phyloP scores from a whole-genome alignment of 805 yeast species.

The Trichomonascus vanleenenianus region DNA sequence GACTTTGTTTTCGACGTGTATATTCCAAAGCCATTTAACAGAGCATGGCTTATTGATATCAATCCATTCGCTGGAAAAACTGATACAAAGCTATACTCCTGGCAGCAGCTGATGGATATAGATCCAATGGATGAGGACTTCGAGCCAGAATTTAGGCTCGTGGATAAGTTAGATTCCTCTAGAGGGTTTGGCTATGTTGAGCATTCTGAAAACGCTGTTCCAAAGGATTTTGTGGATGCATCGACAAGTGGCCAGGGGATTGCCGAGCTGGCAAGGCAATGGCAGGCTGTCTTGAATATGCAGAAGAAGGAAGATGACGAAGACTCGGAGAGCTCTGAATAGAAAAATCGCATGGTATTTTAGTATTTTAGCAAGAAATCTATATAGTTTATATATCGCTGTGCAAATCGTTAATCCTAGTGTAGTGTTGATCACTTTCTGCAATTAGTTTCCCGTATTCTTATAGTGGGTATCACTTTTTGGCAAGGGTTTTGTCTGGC shows the following conservation, averaged over 20 bases:
- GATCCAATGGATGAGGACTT: slow-evolving; percentile 15
- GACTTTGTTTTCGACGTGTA: slow-evolving; percentile 73
- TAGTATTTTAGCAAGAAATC: too few species aligned
- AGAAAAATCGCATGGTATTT: too few species aligned
- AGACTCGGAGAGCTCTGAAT: neutral
- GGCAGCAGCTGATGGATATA: slow-evolving; percentile 62
- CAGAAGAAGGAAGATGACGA: slow-evolving; percentile 8
- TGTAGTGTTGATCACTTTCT: too few species aligned
- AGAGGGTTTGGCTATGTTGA: slow-evolving; percentile 75
- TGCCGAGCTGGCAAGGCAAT: slow-evolving; percentile 10
- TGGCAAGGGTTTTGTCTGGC: neutral
- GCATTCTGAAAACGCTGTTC: slow-evolving; percentile 86
- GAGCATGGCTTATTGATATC: slow-evolving; percentile 68
- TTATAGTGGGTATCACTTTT: too few species aligned
- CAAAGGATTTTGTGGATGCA: slow-evolving; percentile 85
- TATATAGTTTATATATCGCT: too few species aligned
- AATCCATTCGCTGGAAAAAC: slow-evolving; percentile 79
- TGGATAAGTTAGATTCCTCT: slow-evolving; percentile 53
- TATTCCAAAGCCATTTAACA: slow-evolving; percentile 63
- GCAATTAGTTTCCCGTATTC: too few species aligned
- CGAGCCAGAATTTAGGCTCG: slow-evolving; percentile 47
- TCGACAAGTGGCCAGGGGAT: slow-evolving; percentile 33
- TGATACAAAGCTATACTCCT: slow-evolving; percentile 69
- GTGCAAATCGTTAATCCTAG: too few species aligned
- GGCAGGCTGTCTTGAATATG: slow-evolving; percentile 1